Percentiles rank a stretch among this genome's conserved stretches.
Evolutionary conservation across 164 flowering plant genomes (phyloP).

Genomic region (Dillenia turbinata): DNA sequence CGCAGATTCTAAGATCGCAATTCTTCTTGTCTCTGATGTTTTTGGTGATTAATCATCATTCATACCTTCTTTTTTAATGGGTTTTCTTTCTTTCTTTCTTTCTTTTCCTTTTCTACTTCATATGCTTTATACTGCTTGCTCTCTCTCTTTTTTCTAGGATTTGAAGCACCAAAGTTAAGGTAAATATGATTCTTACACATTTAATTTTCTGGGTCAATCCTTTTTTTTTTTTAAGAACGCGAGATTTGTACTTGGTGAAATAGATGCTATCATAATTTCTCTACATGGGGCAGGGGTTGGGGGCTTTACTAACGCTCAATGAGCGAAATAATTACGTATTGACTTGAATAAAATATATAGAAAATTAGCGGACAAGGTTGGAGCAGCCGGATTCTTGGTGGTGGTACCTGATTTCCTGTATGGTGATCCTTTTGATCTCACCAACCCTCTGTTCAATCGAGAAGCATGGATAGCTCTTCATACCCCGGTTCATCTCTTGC

Average conservation of each 20-base stretch:
- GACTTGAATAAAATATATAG: slow-evolving; percentile 5
- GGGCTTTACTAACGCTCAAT: too few relatives aligned
- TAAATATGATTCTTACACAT: slow-evolving; percentile 3
- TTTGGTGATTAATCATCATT: slow-evolving; percentile 16
- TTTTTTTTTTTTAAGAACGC: neutral
- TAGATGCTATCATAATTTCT: too few relatives aligned
- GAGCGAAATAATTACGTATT: neutral
- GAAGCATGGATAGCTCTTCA: slow-evolving; percentile 18
- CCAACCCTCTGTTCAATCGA: slow-evolving; percentile 2
- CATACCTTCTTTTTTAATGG: too few relatives aligned
- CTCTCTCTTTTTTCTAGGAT: slow-evolving; percentile 29
- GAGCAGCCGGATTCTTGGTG: slow-evolving; percentile 23
- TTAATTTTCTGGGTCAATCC: neutral
- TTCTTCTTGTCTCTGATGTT: slow-evolving; percentile 26
- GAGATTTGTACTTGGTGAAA: too few relatives aligned
- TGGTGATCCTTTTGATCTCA: slow-evolving; percentile 19
- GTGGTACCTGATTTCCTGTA: slow-evolving; percentile 34
- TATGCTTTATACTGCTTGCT: slow-evolving; percentile 1
- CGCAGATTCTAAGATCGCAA: slow-evolving; percentile 21
- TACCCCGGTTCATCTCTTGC: slow-evolving; percentile 13
- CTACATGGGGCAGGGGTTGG: too few relatives aligned
- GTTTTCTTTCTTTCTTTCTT: neutral
- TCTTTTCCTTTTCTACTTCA: neutral
- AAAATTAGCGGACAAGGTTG: slow-evolving; percentile 23
- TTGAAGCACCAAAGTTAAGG: slow-evolving; percentile 60